phyloP scores from a whole-genome alignment of 176 grass and related monocot genomes.

The Phoenix roebelenii region DNA sequence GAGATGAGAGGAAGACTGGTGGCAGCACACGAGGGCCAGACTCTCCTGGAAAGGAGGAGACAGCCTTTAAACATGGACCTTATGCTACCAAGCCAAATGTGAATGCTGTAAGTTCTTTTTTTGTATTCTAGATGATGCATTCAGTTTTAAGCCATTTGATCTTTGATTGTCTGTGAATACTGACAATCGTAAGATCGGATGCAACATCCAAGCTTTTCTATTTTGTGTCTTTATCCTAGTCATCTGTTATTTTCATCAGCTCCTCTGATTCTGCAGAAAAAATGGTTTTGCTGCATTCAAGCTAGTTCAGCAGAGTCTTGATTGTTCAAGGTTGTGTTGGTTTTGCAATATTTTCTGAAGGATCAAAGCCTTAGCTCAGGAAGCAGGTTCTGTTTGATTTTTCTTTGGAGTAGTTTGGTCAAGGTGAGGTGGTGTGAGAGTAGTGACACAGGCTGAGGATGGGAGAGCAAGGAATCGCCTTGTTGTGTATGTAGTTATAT shows the following conservation, averaged over 20 bases:
- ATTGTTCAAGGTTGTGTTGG: background rate
- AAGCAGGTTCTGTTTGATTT: background rate
- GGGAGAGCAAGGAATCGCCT: no score
- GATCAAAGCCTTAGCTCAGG: background rate
- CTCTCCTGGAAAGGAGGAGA: conserved; percentile 8
- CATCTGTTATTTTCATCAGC: no score
- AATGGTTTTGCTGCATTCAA: conserved; percentile 28
- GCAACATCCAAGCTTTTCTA: no score
- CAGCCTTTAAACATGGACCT: conserved; percentile 5
- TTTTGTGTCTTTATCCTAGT: background rate
- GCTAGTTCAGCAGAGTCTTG: background rate
- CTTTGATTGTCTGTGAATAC: no score
- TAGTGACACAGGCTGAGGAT: no score
- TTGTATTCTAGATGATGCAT: background rate
- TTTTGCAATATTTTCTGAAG: background rate
- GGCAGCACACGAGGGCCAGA: conserved; percentile 4
- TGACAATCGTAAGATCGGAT: no score
- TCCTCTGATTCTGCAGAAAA: conserved; percentile 1
- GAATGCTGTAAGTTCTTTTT: conserved; percentile 4
- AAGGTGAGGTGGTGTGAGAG: background rate
- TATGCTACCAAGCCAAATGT: conserved; percentile 12
- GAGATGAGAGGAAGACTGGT: conserved; percentile 21
- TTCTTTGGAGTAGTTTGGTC: background rate
- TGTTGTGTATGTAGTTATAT: no score
- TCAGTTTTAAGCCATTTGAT: no score